Evolutionary conservation across 2,329 filamentous ascomycete species (phyloP).

Genomic region (Colletotrichum horii): DNA sequence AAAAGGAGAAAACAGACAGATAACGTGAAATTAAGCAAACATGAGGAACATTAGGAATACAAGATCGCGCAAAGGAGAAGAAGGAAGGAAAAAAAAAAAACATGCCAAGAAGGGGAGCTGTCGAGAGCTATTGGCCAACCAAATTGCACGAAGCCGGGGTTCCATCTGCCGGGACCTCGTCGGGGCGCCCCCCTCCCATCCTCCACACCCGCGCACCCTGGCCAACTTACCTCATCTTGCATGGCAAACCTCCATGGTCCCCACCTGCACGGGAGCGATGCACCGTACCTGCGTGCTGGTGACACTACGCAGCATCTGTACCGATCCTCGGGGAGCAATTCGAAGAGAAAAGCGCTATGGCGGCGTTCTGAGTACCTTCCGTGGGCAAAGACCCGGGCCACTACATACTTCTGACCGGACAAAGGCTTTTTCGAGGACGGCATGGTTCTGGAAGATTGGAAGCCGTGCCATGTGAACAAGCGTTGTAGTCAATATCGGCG

Average conservation of each 20-base stretch:
- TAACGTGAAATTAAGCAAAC: not conserved
- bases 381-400: not conserved
- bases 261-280: not conserved
- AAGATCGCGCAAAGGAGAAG: not conserved
- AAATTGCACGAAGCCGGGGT: not conserved
- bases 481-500: not conserved
- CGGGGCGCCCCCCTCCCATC: not conserved
- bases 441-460: not conserved
- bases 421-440: not conserved
- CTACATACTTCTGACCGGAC: not conserved
- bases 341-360: not conserved
- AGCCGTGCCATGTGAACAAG: not conserved
- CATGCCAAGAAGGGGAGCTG: not conserved
- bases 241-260: not conserved
- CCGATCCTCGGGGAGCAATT: not conserved
- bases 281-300: not conserved
- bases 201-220: slow-evolving; percentile 2
- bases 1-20: not conserved
- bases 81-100: not conserved
- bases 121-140: not conserved
- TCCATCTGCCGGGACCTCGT: not conserved
- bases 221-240: slow-evolving; percentile 7
- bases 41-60: not conserved
- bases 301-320: too few relatives aligned
- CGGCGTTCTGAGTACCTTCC: not conserved